Percentiles rank a stretch among this genome's conserved stretches.
phyloP scores from a whole-genome alignment of 306 rosid species.

The Quercus cerris region DNA sequence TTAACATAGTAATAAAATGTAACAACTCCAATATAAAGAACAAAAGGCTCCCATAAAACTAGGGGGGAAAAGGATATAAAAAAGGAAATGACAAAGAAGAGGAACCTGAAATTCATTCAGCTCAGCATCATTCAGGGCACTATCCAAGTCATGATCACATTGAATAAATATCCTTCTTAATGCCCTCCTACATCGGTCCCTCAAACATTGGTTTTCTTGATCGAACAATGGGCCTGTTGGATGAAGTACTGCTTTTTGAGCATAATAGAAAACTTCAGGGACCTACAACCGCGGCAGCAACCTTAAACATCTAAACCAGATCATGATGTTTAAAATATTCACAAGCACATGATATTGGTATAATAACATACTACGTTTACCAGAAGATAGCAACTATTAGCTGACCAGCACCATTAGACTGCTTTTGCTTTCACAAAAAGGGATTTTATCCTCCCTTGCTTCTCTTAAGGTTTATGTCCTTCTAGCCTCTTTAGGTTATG shows the following conservation, averaged over 20 bases:
- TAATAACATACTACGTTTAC: not conserved
- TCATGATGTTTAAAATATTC: not conserved
- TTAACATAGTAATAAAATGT: slow-evolving; percentile 18
- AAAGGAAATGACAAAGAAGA: slow-evolving; percentile 7
- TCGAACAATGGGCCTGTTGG: slow-evolving; percentile 83
- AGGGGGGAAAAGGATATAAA: slow-evolving; percentile 10
- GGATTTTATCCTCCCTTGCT: not conserved
- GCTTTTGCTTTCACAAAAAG: not conserved
- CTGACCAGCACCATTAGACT: not conserved
- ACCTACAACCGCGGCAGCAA: slow-evolving; percentile 42
- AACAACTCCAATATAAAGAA: slow-evolving; percentile 13
- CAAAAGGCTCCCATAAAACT: slow-evolving; percentile 1
- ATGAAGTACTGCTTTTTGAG: slow-evolving; percentile 89
- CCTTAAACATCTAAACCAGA: not conserved
- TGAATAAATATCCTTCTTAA: slow-evolving; percentile 83
- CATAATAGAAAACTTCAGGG: slow-evolving; percentile 86
- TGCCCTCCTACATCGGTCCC: slow-evolving; percentile 70
- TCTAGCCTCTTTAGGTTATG: not conserved
- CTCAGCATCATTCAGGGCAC: slow-evolving; percentile 80
- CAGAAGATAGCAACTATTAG: not conserved
- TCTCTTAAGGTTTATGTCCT: not conserved
- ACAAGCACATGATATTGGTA: not conserved
- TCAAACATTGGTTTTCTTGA: slow-evolving; percentile 57
- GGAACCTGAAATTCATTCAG: slow-evolving; percentile 91
- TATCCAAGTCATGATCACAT: slow-evolving; percentile 90